Percentiles rank a stretch among this genome's conserved stretches.
Conservation (phyloP, 228 moss, liverwort and hornwort species). For the Sphagnum magellanicum region DNA sequence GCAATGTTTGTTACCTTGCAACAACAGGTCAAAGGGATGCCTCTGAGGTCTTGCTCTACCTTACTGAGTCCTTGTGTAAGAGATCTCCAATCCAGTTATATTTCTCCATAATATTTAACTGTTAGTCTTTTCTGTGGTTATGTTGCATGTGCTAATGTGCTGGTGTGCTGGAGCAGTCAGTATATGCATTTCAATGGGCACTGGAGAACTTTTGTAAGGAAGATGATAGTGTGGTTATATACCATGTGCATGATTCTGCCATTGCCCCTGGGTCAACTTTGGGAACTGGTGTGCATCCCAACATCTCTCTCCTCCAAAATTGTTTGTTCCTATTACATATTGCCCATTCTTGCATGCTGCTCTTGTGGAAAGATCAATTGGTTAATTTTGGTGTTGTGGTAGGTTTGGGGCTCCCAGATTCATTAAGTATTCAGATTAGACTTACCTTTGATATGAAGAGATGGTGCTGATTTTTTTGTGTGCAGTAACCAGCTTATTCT, state of each 20-base stretch:
- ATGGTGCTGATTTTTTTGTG: neutral
- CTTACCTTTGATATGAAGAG: neutral
- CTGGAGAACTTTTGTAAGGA: constrained; percentile 65
- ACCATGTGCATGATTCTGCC: constrained; percentile 81
- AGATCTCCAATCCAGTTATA: no score
- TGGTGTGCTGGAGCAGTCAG: constrained; percentile 36
- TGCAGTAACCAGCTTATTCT: no score
- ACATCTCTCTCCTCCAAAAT: neutral
- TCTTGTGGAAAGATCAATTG: no score
- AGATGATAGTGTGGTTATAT: constrained; percentile 56
- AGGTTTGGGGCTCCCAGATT: neutral
- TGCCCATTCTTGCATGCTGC: no score
- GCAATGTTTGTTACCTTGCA: neutral
- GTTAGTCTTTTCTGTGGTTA: neutral
- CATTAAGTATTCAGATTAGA: neutral
- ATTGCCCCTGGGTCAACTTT: constrained; percentile 44
- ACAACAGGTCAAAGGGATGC: neutral
- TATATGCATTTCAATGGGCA: constrained; percentile 84
- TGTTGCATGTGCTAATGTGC: neutral
- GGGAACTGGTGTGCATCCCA: constrained; percentile 48
- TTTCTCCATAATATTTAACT: no score
- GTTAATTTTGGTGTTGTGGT: neutral
- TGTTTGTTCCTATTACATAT: no score
- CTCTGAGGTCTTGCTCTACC: no score
- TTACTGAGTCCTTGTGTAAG: no score